phyloP scores from a whole-genome alignment of 164 flowering plant genomes.

The Kalanchoe fedtschenkoi region DNA sequence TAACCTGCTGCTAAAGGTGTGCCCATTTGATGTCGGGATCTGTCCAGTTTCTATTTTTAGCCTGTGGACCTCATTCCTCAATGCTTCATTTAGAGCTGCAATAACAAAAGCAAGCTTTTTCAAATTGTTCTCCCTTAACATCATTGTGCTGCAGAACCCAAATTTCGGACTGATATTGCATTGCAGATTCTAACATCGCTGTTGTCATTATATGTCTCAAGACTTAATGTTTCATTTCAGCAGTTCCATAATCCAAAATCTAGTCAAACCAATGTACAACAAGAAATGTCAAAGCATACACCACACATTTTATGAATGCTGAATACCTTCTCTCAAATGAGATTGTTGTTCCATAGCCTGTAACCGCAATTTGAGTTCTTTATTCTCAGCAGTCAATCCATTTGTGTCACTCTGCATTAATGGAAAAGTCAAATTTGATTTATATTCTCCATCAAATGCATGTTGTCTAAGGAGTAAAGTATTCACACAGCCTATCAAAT shows the following conservation, averaged over 20 bases:
- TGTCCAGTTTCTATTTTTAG: slow-evolving; percentile 69
- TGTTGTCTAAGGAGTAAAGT: background rate
- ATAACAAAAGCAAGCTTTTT: slow-evolving; percentile 1
- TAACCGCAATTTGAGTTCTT: slow-evolving; percentile 80
- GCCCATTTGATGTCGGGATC: slow-evolving; percentile 34
- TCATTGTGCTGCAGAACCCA: background rate
- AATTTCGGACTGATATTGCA: no score
- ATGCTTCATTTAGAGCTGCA: slow-evolving; percentile 69
- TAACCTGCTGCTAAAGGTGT: slow-evolving; percentile 32
- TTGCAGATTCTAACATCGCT: background rate
- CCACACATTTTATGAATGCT: background rate
- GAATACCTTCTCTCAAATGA: slow-evolving; percentile 84
- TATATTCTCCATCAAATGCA: background rate
- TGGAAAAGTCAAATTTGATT: slow-evolving; percentile 6
- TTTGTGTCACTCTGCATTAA: slow-evolving; percentile 78
- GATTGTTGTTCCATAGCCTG: slow-evolving; percentile 97
- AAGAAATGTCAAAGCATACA: background rate
- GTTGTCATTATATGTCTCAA: background rate
- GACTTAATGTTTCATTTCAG: background rate
- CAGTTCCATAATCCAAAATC: background rate
- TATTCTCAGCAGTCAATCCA: slow-evolving; percentile 73
- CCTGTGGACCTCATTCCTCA: slow-evolving; percentile 72
- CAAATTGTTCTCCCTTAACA: background rate
- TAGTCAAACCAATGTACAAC: background rate
- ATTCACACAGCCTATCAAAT: background rate